phyloP scores from a whole-genome alignment of 495 filamentous ascomycete species.

The Bombardia bombarda region DNA sequence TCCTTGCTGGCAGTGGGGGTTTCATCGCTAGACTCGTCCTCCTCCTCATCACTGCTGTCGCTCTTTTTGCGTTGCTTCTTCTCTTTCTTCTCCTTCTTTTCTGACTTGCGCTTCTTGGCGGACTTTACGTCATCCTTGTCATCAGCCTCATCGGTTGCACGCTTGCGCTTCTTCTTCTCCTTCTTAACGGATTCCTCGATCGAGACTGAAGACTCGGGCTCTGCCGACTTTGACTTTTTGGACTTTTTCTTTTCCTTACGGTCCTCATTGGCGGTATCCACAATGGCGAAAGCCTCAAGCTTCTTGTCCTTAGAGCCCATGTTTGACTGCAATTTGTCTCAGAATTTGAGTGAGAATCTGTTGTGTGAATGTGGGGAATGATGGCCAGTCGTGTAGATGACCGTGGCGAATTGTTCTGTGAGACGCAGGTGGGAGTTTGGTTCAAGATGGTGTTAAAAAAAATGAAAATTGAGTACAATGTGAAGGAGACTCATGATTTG shows the following conservation, averaged over 20 bases:
- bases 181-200: neutral
- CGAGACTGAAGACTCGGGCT: neutral
- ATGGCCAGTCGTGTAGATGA: no score
- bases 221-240: slow-evolving; percentile 11
- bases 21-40: neutral
- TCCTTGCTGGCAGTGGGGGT: neutral
- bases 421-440: no score
- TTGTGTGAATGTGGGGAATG: neutral
- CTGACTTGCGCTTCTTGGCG: slow-evolving; percentile 1
- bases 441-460: no score
- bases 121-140: neutral
- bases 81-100: slow-evolving; percentile 8
- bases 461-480: no score
- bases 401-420: no score
- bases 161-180: slow-evolving; percentile 7
- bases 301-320: slow-evolving; percentile 23
- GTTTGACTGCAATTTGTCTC: no score
- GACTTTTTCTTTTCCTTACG: slow-evolving; percentile 18
- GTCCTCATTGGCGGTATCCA: no score
- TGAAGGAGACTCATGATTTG: no score
- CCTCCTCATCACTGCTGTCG: neutral
- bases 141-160: neutral
- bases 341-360: no score
- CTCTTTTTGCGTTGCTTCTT: neutral
- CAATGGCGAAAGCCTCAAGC: no score